Base-by-base conservation (phyloP, 257 asterid species). In the Verbena officinalis region DNA sequence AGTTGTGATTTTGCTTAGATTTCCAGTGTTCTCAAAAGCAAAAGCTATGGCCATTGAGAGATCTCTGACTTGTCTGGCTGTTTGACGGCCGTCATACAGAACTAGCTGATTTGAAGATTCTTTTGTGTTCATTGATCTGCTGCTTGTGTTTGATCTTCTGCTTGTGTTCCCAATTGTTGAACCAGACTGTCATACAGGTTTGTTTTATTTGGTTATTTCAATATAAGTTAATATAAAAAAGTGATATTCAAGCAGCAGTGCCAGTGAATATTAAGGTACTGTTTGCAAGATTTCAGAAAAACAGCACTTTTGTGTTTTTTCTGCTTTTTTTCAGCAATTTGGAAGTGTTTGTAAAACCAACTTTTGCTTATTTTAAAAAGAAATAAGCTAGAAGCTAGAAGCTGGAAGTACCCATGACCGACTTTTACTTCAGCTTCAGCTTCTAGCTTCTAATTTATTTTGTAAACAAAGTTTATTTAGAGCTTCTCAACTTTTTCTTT, bases 71-170 rank as follows among this genome's bases (percentile, higher is more conserved):
- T 81, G 84, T 53, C 40, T 77, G 1, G 83, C 42, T 74, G 45
- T 84, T 24, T 78, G 74, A 17, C 87, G 83, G 22, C 70, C 68
- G 40, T 75, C 87, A n/a, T 84, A 87, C 43, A 81, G 78, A 62
- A 90, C 87, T 9, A 85, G 65, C 80, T 90, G 96, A 65, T 72
- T 86, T 22, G 96, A 79, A 17, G 88, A 64, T 52, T 82, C 95
- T 31, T 72, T 73, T 44, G 24, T 60, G 1, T 52, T 65, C 42
- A 74, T 71, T n/a, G 84, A 64, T 70, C 79, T 59, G 54, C 55
- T 77, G 65, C 78, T 36, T 60, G 66, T 64, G 22, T 55, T 60
- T 11, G 82, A 64, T 75, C 75, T 73, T 75, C 80, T 74, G 57
- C 68, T 48, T n/a, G 81, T 66, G 59, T 59, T 84, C 69, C 86